These are phyloP conservation scores for Penicillium canariense DNA, from an alignment of 495 filamentous ascomycete genomes.

Conservation along the genomic window DNA sequence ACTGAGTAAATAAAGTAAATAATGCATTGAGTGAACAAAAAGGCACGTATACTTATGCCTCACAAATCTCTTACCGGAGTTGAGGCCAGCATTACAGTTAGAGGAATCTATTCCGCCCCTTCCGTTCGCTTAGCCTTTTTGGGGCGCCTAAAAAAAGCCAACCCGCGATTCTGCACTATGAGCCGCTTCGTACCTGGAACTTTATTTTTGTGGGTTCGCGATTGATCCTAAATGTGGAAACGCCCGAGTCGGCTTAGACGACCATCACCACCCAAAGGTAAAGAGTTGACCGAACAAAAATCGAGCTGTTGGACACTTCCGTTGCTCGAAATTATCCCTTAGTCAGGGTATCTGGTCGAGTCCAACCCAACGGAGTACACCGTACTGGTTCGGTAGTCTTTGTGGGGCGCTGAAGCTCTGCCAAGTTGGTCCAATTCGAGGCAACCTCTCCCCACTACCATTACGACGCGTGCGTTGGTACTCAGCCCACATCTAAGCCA, in stretches of 20 bases:
- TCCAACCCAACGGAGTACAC: too few relatives aligned
- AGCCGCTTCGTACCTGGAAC: conserved; percentile 6
- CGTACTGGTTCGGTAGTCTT: not conserved
- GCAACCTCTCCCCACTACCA: not conserved
- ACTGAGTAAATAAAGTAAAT: not conserved
- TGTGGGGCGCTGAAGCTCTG: not conserved
- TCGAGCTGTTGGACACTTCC: too few relatives aligned
- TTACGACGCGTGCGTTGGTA: not conserved
- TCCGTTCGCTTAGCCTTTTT: too few relatives aligned
- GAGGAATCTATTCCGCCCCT: not conserved
- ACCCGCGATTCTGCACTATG: not conserved
- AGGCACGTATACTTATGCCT: not conserved
- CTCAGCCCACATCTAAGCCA: not conserved
- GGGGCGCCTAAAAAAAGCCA: not conserved
- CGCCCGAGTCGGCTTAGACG: not conserved
- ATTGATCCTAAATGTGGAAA: not conserved
- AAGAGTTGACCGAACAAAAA: too few relatives aligned
- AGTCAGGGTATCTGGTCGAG: not conserved
- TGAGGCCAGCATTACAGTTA: not conserved
- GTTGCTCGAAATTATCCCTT: too few relatives aligned
- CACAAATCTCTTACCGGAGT: not conserved
- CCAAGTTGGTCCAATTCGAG: not conserved
- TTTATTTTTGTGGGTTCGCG: conserved; percentile 7
- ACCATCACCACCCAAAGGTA: too few relatives aligned
- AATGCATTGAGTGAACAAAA: not conserved